Conservation (phyloP, 1,139 yeast genomes). For the Kodamaea sp. region DNA sequence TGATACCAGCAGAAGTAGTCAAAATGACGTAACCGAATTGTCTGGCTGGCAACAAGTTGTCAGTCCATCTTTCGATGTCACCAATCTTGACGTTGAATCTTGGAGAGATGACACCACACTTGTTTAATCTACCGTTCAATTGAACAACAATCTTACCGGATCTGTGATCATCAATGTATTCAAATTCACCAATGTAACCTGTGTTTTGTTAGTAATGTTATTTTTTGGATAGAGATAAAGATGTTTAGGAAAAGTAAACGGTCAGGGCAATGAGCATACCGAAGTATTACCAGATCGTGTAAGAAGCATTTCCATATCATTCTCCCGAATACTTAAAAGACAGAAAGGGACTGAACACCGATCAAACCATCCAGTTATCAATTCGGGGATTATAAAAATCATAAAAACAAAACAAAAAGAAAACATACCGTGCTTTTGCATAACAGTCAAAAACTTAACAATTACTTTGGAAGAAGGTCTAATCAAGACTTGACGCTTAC, state of each 20-base stretch:
- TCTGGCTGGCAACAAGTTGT: constrained; percentile 96
- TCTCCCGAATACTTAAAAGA: constrained; percentile 97
- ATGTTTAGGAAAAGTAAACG: constrained; percentile 82
- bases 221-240: constrained; percentile 5
- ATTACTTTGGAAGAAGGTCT: constrained; percentile 99
- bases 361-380: constrained; percentile 97
- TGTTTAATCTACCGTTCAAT: constrained; percentile 96
- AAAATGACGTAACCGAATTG: constrained; percentile 96
- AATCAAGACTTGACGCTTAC: constrained; percentile 97
- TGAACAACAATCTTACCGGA: constrained; percentile 96
- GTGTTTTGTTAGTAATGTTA: constrained; percentile 22
- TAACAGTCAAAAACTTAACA: constrained; percentile 92
- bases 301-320: constrained; percentile 69
- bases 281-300: constrained; percentile 53
- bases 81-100: constrained; percentile 93
- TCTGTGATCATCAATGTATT: constrained; percentile 98
- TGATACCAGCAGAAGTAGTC: constrained; percentile 98
- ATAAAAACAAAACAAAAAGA: constrained; percentile 2
- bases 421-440: constrained; percentile 80
- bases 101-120: constrained; percentile 98
- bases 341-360: constrained; percentile 89
- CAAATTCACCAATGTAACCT: constrained; percentile 97
- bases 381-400: constrained; percentile 51
- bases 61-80: constrained; percentile 98
- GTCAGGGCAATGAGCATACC: constrained; percentile 26